Evolutionary conservation across 2,329 filamentous ascomycete genomes (phyloP), one percentile per base, ranked within the genome.

Genomic region (Thyridium curvatum): DNA sequence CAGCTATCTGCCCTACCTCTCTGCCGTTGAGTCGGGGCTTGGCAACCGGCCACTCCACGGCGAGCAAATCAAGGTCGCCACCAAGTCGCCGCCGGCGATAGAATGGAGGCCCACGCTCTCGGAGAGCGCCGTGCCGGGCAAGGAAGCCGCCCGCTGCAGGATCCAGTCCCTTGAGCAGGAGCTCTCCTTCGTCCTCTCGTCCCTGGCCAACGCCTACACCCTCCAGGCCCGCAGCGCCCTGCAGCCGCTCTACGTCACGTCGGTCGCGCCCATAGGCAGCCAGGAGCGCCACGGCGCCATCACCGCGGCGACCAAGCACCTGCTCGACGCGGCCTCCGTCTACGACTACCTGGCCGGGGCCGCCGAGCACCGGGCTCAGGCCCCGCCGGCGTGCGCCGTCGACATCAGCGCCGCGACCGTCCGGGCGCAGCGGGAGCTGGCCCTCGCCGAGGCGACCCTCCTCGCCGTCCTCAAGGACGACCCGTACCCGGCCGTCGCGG

Each of bases 381-480:
- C 29, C 5, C 49, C 56, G 18, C 59, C 68, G 5, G 70, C 75
- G 1, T 74, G 68, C 49, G 58, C 67, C 3, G 16, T 32, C 30
- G 77, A 82, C 52, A 66, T 82, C 15, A 54, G 70, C 2, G 69
- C 74, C 7, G 54, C 71, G 2, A 71, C 68, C 8, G 64, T 74
- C 13, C 68, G 72, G 38, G 77, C 72, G 1, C 71, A 86, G 40
- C 67, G 77, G 4, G 74, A 72, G 10, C 70, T 96, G 3, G 80
- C 87, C 1, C 71, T 93, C 26, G 88, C 90, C 2, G 91, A 96
- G 62, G 90, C 90, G 1, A 96, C 90, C 0, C 72, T 97, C 2
- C 75, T 96, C 2, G 88, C 88, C 1, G 88, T 97, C 1, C 61
- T 94, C 36, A 97, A 97, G 52, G 91, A 97, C 55, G 93, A 98